Percentiles rank a stretch among this genome's conserved stretches.
phyloP scores from a whole-genome alignment of 371 early-diverging fungal genomes.

The Zychaea mexicana region DNA sequence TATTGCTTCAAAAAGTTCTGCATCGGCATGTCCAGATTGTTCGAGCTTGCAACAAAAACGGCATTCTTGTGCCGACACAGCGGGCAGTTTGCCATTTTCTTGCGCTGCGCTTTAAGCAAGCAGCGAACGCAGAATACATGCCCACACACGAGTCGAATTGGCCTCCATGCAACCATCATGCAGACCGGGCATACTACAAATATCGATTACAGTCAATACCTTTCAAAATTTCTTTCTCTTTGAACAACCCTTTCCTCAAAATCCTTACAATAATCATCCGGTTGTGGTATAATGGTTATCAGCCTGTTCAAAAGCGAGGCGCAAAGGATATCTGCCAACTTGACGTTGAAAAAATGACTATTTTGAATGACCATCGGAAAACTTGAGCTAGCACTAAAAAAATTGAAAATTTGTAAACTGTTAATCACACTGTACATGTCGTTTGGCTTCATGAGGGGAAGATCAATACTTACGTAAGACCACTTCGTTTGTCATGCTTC shows the following conservation, averaged over 20 bases:
- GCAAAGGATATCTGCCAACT: slow-evolving; percentile 40
- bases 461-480: slow-evolving; percentile 48
- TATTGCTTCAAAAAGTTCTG: slow-evolving; percentile 70
- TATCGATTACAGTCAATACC: not conserved
- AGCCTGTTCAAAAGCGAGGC: slow-evolving; percentile 40
- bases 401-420: not conserved
- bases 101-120: slow-evolving; percentile 69
- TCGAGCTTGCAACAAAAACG: slow-evolving; percentile 55
- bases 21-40: slow-evolving; percentile 63
- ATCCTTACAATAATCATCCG: slow-evolving; percentile 72
- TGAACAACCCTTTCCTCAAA: not conserved
- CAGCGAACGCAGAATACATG: slow-evolving; percentile 81
- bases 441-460: too few species aligned
- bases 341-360: slow-evolving; percentile 30
- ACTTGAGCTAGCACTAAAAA: slow-evolving; percentile 29
- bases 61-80: slow-evolving; percentile 68
- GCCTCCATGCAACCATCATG: slow-evolving; percentile 67
- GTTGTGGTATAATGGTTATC: slow-evolving; percentile 73
- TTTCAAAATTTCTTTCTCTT: not conserved
- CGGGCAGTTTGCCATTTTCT: slow-evolving; percentile 69
- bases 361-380: slow-evolving; percentile 34
- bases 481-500: slow-evolving; percentile 85
- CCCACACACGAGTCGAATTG: slow-evolving; percentile 69
- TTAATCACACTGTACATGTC: too few species aligned
- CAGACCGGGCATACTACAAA: slow-evolving; percentile 42